These are phyloP conservation scores for Erodium texanum DNA, from an alignment of 441 rosid genomes.

Conservation along the genomic window DNA sequence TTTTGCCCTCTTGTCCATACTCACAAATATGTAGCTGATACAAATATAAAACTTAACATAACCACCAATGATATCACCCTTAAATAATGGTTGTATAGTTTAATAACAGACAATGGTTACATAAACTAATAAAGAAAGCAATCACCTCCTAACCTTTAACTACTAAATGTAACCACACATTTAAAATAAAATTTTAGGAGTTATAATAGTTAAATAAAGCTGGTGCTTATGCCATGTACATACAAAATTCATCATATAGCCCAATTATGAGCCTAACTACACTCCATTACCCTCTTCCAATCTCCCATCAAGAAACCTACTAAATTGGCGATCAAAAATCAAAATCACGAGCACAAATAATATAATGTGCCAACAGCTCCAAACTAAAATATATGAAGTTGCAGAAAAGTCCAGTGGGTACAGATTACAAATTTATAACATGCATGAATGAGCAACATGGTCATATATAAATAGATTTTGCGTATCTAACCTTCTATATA, in stretches of 20 bases:
- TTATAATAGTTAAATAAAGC: not conserved
- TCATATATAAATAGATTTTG: slow-evolving; percentile 15
- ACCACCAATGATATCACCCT: slow-evolving; percentile 7
- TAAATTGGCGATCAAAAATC: not conserved
- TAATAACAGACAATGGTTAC: too few relatives aligned
- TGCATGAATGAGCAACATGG: slow-evolving; percentile 30
- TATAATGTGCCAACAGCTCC: slow-evolving; percentile 20
- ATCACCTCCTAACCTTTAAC: slow-evolving; percentile 7
- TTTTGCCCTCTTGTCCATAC: slow-evolving; percentile 24
- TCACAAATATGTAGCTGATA: slow-evolving; percentile 18
- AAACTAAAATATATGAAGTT: slow-evolving; percentile 12
- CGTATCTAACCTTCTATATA: slow-evolving; percentile 13
- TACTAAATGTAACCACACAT: not conserved
- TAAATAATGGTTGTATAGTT: too few relatives aligned
- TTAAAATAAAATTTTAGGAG: slow-evolving; percentile 14
- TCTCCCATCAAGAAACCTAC: not conserved
- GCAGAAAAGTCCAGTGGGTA: slow-evolving; percentile 21
- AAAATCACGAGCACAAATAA: not conserved
- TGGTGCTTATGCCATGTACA: slow-evolving; percentile 1
- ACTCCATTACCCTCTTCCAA: too few relatives aligned
- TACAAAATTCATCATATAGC: slow-evolving; percentile 8
- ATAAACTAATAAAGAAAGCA: too few relatives aligned
- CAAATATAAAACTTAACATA: slow-evolving; percentile 15
- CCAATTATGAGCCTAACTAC: not conserved
- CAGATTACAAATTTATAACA: slow-evolving; percentile 19